Evolutionary conservation across 805 yeast genomes (phyloP), one percentile per base, ranked within the genome.

Genomic region (Nakazawaea wyomingensis): DNA sequence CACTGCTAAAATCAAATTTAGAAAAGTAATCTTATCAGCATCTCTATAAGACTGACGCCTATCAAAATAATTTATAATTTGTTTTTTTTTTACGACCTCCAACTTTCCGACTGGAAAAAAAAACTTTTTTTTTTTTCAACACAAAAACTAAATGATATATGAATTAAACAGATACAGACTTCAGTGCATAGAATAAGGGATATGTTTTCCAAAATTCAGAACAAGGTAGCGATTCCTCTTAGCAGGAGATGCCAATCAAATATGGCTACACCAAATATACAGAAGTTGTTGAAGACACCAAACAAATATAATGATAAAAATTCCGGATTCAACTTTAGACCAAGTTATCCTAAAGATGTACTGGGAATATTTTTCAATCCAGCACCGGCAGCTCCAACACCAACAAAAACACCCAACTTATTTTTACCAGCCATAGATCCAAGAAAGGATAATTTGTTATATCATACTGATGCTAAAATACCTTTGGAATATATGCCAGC

Each of bases 221-320:
- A 22, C 31, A 19, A 14, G 3, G 13, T 16, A 4, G 14, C 13
- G 18, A 24, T 24, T 19, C 21, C n/a, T 13, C 13, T 34, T 4
- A 6, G 5, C 13, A 43, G 30, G 32, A 43, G 46, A 28, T 37
- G 9, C 17, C 42, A 37, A 19, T 43, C 46, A 13, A 17, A 39
- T 5, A n/a, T 3, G 4, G 11, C 30, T 10, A 14, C 30, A 22
- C 19, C 38, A 10, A 34, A 33, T 9, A 27, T 35, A n/a, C 29
- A 54, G 5, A 57, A 60, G 38, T 45, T 62, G n/a, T 51, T 62
- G 3, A 44, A 53, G 8, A 61, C 65, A 3, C 68, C 68, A 17
- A 64, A 64, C 46, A 61, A 60, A 45, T 64, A 54, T 49, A 64
- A 62, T 41, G 34, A 60, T 5, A 63, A 57, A 47, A 60, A 66